phyloP scores from a whole-genome alignment of 1,284 basidiomycete genomes.

The Sutorius eximius region DNA sequence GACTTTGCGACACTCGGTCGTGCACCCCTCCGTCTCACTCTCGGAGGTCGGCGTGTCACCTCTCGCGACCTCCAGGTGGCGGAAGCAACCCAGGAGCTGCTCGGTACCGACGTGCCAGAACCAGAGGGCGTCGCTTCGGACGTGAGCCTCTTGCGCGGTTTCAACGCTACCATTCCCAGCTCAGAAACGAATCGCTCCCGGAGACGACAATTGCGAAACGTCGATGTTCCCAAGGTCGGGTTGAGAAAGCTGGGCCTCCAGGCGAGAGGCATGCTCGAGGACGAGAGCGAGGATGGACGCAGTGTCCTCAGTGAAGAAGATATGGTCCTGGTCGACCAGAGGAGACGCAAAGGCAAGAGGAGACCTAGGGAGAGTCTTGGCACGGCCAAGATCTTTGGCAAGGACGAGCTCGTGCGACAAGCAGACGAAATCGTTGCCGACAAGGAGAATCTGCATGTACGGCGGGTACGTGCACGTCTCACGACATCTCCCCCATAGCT shows the following conservation, averaged over 20 bases:
- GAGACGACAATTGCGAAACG: conserved; percentile 75
- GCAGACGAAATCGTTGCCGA: conserved; percentile 82
- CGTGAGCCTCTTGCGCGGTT: conserved; percentile 81
- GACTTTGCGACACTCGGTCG: conserved; percentile 74
- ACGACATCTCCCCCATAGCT: conserved; percentile 1
- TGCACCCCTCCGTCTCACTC: conserved; percentile 66
- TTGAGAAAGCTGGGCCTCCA: conserved; percentile 77
- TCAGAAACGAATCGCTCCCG: conserved; percentile 75
- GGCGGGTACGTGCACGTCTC: conserved; percentile 60
- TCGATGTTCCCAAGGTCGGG: conserved; percentile 76
- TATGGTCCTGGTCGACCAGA: conserved; percentile 55
- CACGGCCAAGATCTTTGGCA: conserved; percentile 69
- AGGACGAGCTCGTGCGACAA: conserved; percentile 81
- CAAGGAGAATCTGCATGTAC: conserved; percentile 87
- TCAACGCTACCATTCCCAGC: conserved; percentile 89
- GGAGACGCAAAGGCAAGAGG: conserved; percentile 54
- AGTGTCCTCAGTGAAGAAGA: conserved; percentile 68
- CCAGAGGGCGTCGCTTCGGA: conserved; percentile 60
- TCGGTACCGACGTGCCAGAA: conserved; percentile 72
- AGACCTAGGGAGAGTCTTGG: conserved; percentile 67
- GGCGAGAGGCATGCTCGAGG: conserved; percentile 72
- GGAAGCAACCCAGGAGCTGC: conserved; percentile 77
- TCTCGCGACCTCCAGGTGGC: conserved; percentile 82
- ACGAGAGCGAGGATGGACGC: conserved; percentile 56
- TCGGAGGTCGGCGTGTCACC: conserved; percentile 66